These are phyloP conservation scores for Leccinum broughii DNA, from an alignment of 768 basidiomycete genomes.

Conservation along the genomic window DNA sequence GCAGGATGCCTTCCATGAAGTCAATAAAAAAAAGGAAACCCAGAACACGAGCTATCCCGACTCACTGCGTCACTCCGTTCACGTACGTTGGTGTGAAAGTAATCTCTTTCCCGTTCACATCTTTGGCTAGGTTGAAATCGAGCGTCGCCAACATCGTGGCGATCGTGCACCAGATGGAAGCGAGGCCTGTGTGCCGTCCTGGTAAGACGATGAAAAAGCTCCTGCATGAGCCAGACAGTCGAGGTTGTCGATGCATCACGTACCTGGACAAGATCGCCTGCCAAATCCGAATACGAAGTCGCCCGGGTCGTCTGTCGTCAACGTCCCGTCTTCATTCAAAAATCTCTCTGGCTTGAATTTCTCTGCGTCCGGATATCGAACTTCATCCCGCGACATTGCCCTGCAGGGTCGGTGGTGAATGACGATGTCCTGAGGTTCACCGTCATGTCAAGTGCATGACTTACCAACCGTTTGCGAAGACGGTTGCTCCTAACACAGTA, in stretches of 20 bases:
- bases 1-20: background rate
- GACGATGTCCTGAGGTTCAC: background rate
- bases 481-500: background rate
- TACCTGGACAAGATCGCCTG: background rate
- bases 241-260: background rate
- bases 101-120: background rate
- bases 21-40: background rate
- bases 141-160: background rate
- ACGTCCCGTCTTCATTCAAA: background rate
- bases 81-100: background rate
- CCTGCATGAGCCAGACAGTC: background rate
- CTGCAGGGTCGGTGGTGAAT: background rate
- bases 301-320: background rate
- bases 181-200: background rate
- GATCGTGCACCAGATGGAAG: background rate
- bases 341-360: conserved; percentile 16
- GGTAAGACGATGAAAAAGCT: background rate
- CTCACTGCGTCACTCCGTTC: background rate
- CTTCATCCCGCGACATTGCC: background rate
- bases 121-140: background rate
- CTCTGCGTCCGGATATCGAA: conserved; percentile 8
- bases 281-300: background rate
- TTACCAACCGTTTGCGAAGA: conserved; percentile 3
- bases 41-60: background rate
- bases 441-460: background rate